A percentile compares a stretch with the other conserved stretches of the same genome.
These are phyloP conservation scores for Musa troglodytarum DNA, from an alignment of 176 grass and related monocot species.

Conservation along the genomic window DNA sequence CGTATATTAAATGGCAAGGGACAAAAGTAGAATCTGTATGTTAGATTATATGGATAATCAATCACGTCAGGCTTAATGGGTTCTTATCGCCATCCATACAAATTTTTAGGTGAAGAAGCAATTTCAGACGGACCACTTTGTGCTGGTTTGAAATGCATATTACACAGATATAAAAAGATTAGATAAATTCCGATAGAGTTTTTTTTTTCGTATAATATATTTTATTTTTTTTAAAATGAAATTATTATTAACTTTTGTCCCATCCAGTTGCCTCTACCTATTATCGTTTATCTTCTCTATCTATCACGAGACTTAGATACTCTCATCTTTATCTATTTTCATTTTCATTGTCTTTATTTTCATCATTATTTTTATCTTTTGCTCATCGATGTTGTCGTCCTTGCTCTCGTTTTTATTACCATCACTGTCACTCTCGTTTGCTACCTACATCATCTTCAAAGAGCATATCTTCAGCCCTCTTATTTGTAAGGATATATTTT, in stretches of 20 bases:
- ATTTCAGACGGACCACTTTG: neutral
- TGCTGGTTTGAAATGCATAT: neutral
- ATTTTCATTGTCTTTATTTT: no score
- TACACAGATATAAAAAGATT: no score
- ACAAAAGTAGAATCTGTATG: neutral
- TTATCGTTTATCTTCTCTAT: no score
- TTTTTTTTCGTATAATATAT: no score
- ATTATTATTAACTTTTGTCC: no score
- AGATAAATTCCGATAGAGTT: no score
- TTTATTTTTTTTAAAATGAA: no score
- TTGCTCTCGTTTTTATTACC: fast-evolving
- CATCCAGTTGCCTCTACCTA: no score
- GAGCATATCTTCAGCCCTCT: no score
- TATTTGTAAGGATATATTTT: no score
- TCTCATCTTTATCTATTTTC: fast-evolving
- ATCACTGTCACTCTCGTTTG: no score
- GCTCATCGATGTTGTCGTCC: fast-evolving
- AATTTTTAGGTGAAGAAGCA: neutral
- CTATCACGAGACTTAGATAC: fast-evolving
- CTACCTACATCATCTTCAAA: no score
- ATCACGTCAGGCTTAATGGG: neutral
- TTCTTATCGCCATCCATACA: neutral
- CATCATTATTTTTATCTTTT: fast-evolving
- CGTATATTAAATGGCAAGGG: neutral
- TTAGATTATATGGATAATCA: neutral